Evolutionary conservation across 495 filamentous ascomycete species (phyloP), one percentile per base, ranked within the genome.

Genomic region (Neurospora hispaniola): DNA sequence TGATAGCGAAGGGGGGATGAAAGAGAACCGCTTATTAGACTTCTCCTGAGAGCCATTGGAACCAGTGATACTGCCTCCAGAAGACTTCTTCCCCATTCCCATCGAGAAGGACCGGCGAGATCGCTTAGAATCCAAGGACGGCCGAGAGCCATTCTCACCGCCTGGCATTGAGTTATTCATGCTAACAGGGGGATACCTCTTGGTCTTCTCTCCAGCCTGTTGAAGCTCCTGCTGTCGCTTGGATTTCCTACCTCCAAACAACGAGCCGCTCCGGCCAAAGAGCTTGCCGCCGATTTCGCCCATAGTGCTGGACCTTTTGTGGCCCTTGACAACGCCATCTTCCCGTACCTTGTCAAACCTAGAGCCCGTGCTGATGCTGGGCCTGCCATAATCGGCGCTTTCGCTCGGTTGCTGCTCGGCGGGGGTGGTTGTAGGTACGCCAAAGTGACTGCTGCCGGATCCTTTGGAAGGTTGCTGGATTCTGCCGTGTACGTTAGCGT

Each of bases 281-380:
- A 96, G 82, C 79, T 91, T 93, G 76, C 91, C 91, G 39, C 89
- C 84, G 72, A 94, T 88, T 72, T 93, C 90, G 43, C 93, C 91
- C 76, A 97, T 89, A 5, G 94, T 98, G 80, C 90, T 97, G 2
- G 94, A 97, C 74, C 94, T 87, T 82, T 93, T 94, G 84, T 98
- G 94, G n/a, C 91, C 89, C 81, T 91, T 93, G 31, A 70, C 75
- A 48, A 83, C 82, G 40, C 70, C 69, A 27, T 72, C 73, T 20
- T 80, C 72, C 40, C 71, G 70, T 5, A 87, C 80, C 70, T 81
- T 75, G 43, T 82, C 85, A 46, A 87, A 88, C 70, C 87, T 87
- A 70, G 84, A 79, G 39, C 85, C 84, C 42, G 85, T 79, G 70
- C 79, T 84, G 71, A 88, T 87, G 73, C 87, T 92, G 40, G 91